Base-by-base conservation (phyloP, 345 rosid genomes). In the Diplotaxis tenuifolia region DNA sequence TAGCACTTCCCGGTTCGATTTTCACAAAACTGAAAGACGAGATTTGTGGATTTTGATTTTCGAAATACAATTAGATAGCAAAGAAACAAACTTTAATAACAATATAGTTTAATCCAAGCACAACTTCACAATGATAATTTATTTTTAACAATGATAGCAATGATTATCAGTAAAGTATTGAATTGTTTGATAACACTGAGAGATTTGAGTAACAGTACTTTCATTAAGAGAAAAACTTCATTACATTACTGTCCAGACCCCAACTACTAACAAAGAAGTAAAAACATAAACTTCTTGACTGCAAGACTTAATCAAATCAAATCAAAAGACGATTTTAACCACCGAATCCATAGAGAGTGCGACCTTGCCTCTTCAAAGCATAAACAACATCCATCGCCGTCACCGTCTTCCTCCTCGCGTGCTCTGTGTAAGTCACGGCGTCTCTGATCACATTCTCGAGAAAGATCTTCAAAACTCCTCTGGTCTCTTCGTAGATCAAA, bases 331-430 rank as follows among this genome's bases (percentile, higher is more conserved):
- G 2, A 9, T 0, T 9, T 62, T 9, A 77, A 67, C 84, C 84
- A 16, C 83, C 83, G 15, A 80, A 81, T 4, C 84, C 84, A 23
- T 81, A 81, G 0, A 81, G 81, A 25, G 84, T 80, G 0, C 80
- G 28, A 2, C 84, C 81, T 70, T 81, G 84, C 3, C 84, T 74
- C 74, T 81, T 81, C 55, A 81, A 66, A 3, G 81, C 84, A 5
- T 81, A 81, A n/a, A 81, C 84, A 19, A 81, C 84, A 21, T 81
- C 84, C 84, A 78, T 81, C 5, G 84, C 84, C 9, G 84, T 81
- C 2, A 81, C 82, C 0, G 84, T 81, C 77, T 81, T 78, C 21
- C 81, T 74, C 63, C 84, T 71, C 0, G 84, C 84, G 19, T 81
- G 84, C 18, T 80, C 83, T 1, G 84, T 81, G 18, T 81, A 81